Percentiles rank a stretch among this genome's conserved stretches.
Conservation (phyloP, 176 grass and related monocot genomes). For the Musa acuminata region DNA sequence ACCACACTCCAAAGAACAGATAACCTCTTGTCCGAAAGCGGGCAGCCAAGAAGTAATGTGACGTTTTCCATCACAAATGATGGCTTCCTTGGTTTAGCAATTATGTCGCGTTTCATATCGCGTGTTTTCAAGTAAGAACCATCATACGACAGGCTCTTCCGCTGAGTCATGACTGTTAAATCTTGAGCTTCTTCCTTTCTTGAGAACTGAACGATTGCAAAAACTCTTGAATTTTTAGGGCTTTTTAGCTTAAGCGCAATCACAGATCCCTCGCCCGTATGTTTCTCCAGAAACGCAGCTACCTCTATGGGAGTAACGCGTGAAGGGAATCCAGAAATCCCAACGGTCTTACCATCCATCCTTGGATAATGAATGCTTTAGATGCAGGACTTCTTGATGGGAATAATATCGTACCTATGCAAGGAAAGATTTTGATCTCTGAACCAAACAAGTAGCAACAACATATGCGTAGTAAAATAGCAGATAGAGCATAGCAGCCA, state of each 20-base stretch:
- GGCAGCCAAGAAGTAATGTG: conserved; percentile 49
- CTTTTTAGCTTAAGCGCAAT: conserved; percentile 58
- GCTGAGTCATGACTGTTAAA: conserved; percentile 17
- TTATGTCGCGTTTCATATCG: conserved; percentile 41
- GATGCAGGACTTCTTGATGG: neutral
- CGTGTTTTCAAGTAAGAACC: conserved; percentile 29
- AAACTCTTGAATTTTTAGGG: conserved; percentile 53
- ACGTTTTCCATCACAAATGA: conserved; percentile 35
- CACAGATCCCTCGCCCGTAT: conserved; percentile 38
- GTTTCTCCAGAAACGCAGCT: conserved; percentile 40
- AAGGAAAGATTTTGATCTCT: too few relatives aligned
- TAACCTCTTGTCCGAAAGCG: conserved; percentile 42
- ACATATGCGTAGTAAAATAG: too few relatives aligned
- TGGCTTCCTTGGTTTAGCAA: conserved; percentile 52
- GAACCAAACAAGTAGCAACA: too few relatives aligned
- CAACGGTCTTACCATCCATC: conserved; percentile 53
- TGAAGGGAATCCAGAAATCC: conserved; percentile 42
- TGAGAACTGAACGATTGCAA: conserved; percentile 66
- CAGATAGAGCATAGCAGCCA: too few relatives aligned
- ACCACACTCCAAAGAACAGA: conserved; percentile 33
- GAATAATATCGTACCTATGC: too few relatives aligned
- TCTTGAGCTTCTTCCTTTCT: conserved; percentile 26
- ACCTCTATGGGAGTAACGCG: conserved; percentile 28
- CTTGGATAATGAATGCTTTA: neutral
- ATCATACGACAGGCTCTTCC: conserved; percentile 1